Evolutionary conservation across 768 basidiomycete genomes (phyloP).

Genomic region (Exsudoporus frostii): DNA sequence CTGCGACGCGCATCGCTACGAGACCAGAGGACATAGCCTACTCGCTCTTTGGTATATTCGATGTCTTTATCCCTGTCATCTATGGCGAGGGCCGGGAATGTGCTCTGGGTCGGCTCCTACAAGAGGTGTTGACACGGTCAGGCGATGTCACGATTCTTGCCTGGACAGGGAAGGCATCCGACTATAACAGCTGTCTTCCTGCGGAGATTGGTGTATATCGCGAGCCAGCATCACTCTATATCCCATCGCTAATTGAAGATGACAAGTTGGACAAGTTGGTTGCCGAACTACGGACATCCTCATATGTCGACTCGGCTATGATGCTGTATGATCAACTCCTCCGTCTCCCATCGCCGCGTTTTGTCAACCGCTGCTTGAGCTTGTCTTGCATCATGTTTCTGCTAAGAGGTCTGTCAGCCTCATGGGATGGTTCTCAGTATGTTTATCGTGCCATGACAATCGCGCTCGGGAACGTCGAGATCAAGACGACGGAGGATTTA

Average conservation of each 20-base stretch:
- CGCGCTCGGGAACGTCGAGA: not conserved
- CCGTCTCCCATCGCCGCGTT: not conserved
- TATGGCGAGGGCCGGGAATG: not conserved
- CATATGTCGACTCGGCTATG: not conserved
- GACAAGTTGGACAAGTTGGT: not conserved
- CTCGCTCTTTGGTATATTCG: not conserved
- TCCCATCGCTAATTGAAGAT: not conserved
- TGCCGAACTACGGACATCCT: not conserved
- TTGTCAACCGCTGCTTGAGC: too few relatives aligned
- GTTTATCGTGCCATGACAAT: not conserved
- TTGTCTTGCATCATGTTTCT: not conserved
- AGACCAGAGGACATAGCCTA: not conserved
- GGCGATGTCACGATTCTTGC: not conserved
- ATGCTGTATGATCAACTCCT: not conserved
- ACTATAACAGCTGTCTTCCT: not conserved
- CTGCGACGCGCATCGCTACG: not conserved
- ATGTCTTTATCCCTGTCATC: not conserved
- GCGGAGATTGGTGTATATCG: not conserved
- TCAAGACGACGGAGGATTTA: not conserved
- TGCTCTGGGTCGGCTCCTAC: not conserved
- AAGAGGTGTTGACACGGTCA: not conserved
- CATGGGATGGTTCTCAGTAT: too few relatives aligned
- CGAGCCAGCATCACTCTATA: not conserved
- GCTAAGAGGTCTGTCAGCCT: not conserved
- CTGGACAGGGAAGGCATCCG: not conserved